Evolutionary conservation across 345 rosid genomes (phyloP).

Genomic region (Anacardium occidentale): DNA sequence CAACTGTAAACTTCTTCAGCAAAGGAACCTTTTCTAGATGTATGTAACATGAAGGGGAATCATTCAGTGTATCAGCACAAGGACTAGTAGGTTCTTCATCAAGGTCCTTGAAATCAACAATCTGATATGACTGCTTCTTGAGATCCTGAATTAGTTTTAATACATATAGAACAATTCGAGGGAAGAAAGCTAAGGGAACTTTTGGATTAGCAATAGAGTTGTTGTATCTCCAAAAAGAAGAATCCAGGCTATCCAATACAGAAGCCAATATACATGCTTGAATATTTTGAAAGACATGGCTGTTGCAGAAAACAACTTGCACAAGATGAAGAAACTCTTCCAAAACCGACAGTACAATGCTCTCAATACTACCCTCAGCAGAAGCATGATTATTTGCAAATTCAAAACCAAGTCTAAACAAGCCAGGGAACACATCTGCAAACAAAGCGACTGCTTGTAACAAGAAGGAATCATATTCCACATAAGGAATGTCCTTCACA

Average conservation of each 20-base stretch:
- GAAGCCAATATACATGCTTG: conserved; percentile 73
- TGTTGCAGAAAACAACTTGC: conserved; percentile 63
- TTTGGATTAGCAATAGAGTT: conserved; percentile 45
- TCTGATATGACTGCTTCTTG: conserved; percentile 51
- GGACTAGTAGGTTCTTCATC: conserved; percentile 35
- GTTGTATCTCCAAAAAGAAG: conserved; percentile 72
- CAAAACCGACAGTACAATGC: conserved; percentile 54
- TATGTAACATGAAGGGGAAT: conserved; percentile 50
- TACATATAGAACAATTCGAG: conserved; percentile 60
- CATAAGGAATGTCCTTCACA: conserved; percentile 53
- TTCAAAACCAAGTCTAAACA: conserved; percentile 60
- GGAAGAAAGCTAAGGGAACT: conserved; percentile 75
- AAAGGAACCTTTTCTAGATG: conserved; percentile 59
- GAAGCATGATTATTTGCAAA: conserved; percentile 50
- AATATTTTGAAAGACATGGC: conserved; percentile 56
- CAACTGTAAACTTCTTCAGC: conserved; percentile 52
- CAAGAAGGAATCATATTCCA: conserved; percentile 57
- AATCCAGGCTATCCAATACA: conserved; percentile 60
- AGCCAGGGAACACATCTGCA: conserved; percentile 54
- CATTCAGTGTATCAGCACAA: conserved; percentile 30
- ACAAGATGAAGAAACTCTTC: conserved; percentile 87
- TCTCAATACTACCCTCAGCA: conserved; percentile 74
- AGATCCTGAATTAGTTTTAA: conserved; percentile 74
- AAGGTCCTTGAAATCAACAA: conserved; percentile 50
- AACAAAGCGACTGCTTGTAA: conserved; percentile 69